Percentiles rank a stretch among this genome's conserved stretches.
Evolutionary conservation across 129 eudicot genomes (phyloP).

Genomic region (Helianthus annuus): HanXRQr2.0-SUNRISE NC_035438.2:474333-474832

Average conservation of each 20-base stretch:
- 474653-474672: constrained; percentile 67
- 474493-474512: constrained; percentile 40
- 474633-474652: neutral
- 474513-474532: constrained; percentile 86
- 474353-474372: no score
- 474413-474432: no score
- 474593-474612: neutral
- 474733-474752: no score
- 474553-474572: neutral
- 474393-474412: no score
- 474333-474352: no score
- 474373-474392: no score
- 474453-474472: no score
- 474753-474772: no score
- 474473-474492: no score
- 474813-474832: constrained; percentile 96
- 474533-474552: neutral
- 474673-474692: constrained; percentile 74
- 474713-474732: constrained; percentile 53
- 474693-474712: constrained; percentile 93
- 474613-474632: neutral
- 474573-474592: neutral
- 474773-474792: no score
- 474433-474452: no score
- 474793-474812: constrained; percentile 60